Evolutionary conservation across 805 yeast species (phyloP).

Genomic region (Sugiyamaella floridensis): DNA sequence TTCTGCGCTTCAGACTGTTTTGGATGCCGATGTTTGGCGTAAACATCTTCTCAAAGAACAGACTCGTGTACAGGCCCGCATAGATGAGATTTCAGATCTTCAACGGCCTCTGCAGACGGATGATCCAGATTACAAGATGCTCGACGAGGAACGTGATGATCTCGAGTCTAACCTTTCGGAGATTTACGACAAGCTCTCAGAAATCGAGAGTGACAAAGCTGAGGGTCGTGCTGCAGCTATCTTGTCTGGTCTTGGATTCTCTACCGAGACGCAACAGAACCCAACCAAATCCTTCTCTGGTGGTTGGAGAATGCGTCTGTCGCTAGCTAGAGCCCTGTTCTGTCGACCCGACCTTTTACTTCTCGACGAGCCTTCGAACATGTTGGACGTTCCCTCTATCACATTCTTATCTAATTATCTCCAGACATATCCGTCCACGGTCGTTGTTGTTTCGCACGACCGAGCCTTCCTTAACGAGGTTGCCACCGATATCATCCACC

Average conservation of each 20-base stretch:
- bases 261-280: constrained; percentile 71
- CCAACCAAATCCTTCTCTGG: constrained; percentile 94
- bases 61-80: constrained; percentile 49
- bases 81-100: constrained; percentile 55
- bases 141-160: constrained; percentile 88
- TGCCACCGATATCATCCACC: constrained; percentile 96
- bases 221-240: constrained; percentile 96
- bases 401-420: constrained; percentile 86
- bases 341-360: constrained; percentile 78
- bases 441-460: constrained; percentile 94
- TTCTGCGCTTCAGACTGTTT: constrained; percentile 85
- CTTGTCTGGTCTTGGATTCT: constrained; percentile 87
- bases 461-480: constrained; percentile 95
- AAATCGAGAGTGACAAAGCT: constrained; percentile 96
- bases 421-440: constrained; percentile 86
- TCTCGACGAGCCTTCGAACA: constrained; percentile 98
- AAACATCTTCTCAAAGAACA: constrained; percentile 80
- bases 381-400: constrained; percentile 99
- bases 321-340: constrained; percentile 98
- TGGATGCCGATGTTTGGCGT: constrained; percentile 99
- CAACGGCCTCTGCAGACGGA: constrained; percentile 19
- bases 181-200: constrained; percentile 72
- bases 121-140: constrained; percentile 52
- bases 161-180: constrained; percentile 71
- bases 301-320: constrained; percentile 99